Conservation (phyloP, 495 filamentous ascomycete genomes). For the Lophiostoma macrostomum region DNA sequence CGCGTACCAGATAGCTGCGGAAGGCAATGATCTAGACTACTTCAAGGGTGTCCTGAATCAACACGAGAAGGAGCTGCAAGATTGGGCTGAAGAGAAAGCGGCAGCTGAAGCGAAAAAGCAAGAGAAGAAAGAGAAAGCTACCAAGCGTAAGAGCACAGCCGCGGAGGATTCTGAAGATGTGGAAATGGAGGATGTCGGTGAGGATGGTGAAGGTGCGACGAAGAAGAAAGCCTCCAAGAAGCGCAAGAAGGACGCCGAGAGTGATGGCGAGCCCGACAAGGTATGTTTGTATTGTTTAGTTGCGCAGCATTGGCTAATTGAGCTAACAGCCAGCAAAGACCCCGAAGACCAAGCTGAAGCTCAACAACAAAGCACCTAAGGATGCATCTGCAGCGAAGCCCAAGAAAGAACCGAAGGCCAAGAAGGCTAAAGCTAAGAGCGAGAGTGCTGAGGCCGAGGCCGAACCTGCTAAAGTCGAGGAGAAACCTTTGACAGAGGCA, state of each 20-base stretch:
- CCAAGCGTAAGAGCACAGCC: constrained; percentile 43
- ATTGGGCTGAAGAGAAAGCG: constrained; percentile 57
- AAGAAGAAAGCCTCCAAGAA: constrained; percentile 65
- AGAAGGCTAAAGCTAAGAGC: constrained; percentile 55
- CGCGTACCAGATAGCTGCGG: constrained; percentile 70
- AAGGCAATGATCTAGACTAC: constrained; percentile 65
- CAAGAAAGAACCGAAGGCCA: constrained; percentile 46
- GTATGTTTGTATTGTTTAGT: constrained; percentile 43
- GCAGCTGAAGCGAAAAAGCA: constrained; percentile 46
- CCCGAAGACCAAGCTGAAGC: constrained; percentile 65
- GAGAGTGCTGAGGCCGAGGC: constrained; percentile 56
- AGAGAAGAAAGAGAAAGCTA: constrained; percentile 55
- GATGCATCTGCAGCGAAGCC: constrained; percentile 46
- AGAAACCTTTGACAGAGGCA: constrained; percentile 58
- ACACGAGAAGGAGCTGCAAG: constrained; percentile 57
- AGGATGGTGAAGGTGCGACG: constrained; percentile 43
- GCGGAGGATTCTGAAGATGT: constrained; percentile 63
- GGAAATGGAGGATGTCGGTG: constrained; percentile 70
- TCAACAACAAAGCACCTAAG: constrained; percentile 44
- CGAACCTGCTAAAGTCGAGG: constrained; percentile 50
- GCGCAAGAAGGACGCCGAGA: constrained; percentile 64
- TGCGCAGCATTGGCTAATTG: neutral
- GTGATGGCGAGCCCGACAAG: constrained; percentile 59
- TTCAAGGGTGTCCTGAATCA: constrained; percentile 71
- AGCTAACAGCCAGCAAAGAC: constrained; percentile 52